Evolutionary conservation across 2,329 filamentous ascomycete genomes (phyloP).

Genomic region (Cladosporium oxysporum): DNA sequence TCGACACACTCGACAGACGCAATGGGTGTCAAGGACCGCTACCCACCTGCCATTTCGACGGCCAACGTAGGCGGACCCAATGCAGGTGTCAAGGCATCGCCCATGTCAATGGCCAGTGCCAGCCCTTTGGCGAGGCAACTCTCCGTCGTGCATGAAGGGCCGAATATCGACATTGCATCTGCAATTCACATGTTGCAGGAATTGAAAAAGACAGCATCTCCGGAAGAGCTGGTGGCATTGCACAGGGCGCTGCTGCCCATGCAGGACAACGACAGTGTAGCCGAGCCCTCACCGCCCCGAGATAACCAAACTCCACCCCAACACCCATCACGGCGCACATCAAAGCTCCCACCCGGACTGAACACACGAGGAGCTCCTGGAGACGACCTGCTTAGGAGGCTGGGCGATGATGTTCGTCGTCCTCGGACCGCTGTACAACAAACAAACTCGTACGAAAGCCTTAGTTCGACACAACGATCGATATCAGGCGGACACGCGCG

Average conservation of each 20-base stretch:
- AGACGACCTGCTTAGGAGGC: constrained; percentile 37
- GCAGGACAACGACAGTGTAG: not conserved
- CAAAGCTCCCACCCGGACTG: constrained; percentile 27
- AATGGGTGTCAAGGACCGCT: constrained; percentile 22
- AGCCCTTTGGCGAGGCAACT: constrained; percentile 22
- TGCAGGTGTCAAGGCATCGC: constrained; percentile 22
- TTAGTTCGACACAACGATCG: not conserved
- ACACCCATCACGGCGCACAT: constrained; percentile 19
- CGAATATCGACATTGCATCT: constrained; percentile 45
- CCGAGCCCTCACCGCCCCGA: not conserved
- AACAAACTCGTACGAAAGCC: not conserved
- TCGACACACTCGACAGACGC: constrained; percentile 7
- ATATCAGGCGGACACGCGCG: not conserved
- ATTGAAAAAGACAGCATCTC: constrained; percentile 50
- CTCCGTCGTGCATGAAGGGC: constrained; percentile 35
- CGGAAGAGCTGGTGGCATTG: constrained; percentile 49
- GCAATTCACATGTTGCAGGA: constrained; percentile 50
- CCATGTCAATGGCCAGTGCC: constrained; percentile 25
- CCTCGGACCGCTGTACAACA: not conserved
- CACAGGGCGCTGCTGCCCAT: constrained; percentile 40
- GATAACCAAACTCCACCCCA: not conserved
- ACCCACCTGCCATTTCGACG: constrained; percentile 13
- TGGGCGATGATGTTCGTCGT: constrained; percentile 16
- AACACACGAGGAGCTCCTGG: constrained; percentile 28
- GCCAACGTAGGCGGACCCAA: constrained; percentile 21